Conservation (phyloP, 805 yeast species). For the Debaryomyces prosopidis region DNA sequence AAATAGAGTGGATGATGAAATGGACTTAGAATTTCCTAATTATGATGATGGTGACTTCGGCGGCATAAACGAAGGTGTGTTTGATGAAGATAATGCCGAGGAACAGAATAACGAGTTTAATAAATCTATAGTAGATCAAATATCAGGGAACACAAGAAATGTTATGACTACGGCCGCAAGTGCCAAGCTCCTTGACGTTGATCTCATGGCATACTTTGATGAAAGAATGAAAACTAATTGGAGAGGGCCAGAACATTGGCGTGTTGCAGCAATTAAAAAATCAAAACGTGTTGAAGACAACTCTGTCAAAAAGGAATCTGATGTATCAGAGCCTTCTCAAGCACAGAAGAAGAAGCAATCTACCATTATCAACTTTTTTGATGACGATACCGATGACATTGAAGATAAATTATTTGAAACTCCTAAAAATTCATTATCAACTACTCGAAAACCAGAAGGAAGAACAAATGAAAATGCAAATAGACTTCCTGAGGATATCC, state of each 20-base stretch:
- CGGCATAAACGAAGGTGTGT: conserved; percentile 14
- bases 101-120: conserved; percentile 10
- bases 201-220: conserved; percentile 80
- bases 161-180: not conserved
- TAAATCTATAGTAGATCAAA: conserved; percentile 5
- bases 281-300: conserved; percentile 17
- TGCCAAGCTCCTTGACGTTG: conserved; percentile 42
- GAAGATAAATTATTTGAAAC: conserved; percentile 33
- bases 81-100: conserved; percentile 24
- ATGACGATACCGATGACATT: conserved; percentile 28
- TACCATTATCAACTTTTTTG: conserved; percentile 31
- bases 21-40: conserved; percentile 7
- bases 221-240: conserved; percentile 68
- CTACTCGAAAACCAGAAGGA: conserved; percentile 8
- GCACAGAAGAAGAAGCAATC: conserved; percentile 19
- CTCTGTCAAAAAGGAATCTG: conserved; percentile 1
- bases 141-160: conserved; percentile 1
- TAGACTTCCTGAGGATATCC: conserved; percentile 70
- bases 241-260: conserved; percentile 95
- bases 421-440: conserved; percentile 21
- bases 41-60: conserved; percentile 23
- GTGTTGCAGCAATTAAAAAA: conserved; percentile 61
- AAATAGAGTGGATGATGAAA: conserved; percentile 4
- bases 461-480: conserved; percentile 19
- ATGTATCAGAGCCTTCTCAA: not conserved